A percentile compares a stretch with the other conserved stretches of the same genome.
Evolutionary conservation across 768 basidiomycete genomes (phyloP).

Genomic region (Chiua virens): DNA sequence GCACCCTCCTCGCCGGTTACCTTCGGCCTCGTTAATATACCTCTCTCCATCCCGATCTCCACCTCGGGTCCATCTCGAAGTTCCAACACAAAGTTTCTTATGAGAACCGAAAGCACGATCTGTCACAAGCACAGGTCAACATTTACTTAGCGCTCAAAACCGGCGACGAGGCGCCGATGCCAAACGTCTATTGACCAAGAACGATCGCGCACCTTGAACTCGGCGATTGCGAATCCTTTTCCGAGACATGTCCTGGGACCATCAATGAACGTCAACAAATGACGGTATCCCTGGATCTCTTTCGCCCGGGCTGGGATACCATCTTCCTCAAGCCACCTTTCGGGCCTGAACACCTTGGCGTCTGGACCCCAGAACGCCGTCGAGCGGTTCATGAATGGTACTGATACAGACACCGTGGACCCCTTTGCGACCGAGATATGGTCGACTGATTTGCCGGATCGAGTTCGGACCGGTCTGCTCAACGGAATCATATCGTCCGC

Average conservation of each 20-base stretch:
- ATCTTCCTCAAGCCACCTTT: conserved; percentile 53
- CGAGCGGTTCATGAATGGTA: conserved; percentile 47
- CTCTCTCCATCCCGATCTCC: conserved; percentile 7
- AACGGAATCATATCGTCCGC: conserved; percentile 62
- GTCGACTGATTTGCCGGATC: conserved; percentile 37
- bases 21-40: conserved; percentile 20
- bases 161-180: no score
- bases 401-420: conserved; percentile 42
- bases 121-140: conserved; percentile 11
- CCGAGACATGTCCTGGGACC: conserved; percentile 53
- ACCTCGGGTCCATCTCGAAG: conserved; percentile 19
- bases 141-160: no score
- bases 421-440: conserved; percentile 48
- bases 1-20: conserved; percentile 27
- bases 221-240: conserved; percentile 43
- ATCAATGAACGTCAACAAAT: conserved; percentile 52
- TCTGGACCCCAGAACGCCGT: conserved; percentile 59
- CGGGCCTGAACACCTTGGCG: conserved; percentile 56
- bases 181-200: neutral
- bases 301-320: conserved; percentile 30
- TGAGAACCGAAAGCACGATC: conserved; percentile 45
- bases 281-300: conserved; percentile 48
- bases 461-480: conserved; percentile 41
- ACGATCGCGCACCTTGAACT: conserved; percentile 36
- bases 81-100: conserved; percentile 32